These are phyloP conservation scores for Clausena lansium DNA, from an alignment of 345 rosid species.

Conservation along the genomic window DNA sequence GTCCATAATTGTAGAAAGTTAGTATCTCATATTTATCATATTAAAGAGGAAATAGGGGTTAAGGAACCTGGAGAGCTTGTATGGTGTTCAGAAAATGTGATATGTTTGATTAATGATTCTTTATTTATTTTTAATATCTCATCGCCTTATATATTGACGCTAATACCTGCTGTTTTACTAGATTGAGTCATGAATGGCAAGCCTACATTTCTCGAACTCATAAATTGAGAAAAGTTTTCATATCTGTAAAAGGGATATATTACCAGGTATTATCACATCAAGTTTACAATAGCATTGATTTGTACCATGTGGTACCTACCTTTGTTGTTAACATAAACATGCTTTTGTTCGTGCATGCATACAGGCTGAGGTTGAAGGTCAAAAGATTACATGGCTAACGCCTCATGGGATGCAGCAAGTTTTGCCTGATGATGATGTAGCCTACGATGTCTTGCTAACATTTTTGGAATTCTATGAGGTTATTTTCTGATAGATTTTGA, in stretches of 20 bases:
- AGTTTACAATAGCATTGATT: not conserved
- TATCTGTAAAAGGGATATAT: conserved; percentile 94
- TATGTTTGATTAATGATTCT: not conserved
- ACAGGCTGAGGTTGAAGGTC: conserved; percentile 96
- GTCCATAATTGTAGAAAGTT: conserved; percentile 87
- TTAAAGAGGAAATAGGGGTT: not conserved
- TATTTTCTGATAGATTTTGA: not conserved
- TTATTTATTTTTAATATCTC: not conserved
- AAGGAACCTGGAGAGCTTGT: not conserved
- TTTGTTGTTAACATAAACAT: not conserved
- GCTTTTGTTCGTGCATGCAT: conserved; percentile 14
- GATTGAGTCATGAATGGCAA: conserved; percentile 98
- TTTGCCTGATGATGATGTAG: conserved; percentile 86
- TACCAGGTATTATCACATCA: conserved; percentile 58
- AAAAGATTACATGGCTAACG: conserved; percentile 91
- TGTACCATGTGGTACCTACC: not conserved
- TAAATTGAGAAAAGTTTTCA: conserved; percentile 77
- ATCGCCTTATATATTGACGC: not conserved
- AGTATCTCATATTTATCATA: not conserved
- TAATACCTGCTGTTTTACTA: conserved; percentile 25
- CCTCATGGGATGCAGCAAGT: conserved; percentile 96
- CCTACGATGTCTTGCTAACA: conserved; percentile 72
- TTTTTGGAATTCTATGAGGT: conserved; percentile 98
- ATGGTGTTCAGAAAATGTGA: not conserved
- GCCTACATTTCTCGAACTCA: conserved; percentile 77